phyloP scores from a whole-genome alignment of 257 asterid species.

The Paulownia fortunei region DNA sequence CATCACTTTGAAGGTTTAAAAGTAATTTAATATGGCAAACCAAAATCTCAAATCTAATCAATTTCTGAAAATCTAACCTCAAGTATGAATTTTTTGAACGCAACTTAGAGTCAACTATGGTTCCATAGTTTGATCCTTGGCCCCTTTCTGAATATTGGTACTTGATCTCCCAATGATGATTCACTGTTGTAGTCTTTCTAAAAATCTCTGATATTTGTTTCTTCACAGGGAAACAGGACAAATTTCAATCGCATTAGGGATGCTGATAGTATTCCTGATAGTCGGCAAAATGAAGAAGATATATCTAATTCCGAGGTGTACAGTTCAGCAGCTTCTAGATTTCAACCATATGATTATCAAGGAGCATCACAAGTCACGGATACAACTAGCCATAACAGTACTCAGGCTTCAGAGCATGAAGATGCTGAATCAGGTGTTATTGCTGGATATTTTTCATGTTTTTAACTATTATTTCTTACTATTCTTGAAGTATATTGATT shows the following conservation, averaged over 20 bases:
- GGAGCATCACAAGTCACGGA: slow-evolving; percentile 73
- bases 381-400: slow-evolving; percentile 67
- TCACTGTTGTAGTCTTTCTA: slow-evolving; percentile 18
- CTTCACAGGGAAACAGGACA: slow-evolving; percentile 73
- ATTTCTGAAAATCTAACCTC: slow-evolving; percentile 10
- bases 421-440: slow-evolving; percentile 94
- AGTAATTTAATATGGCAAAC: slow-evolving; percentile 17
- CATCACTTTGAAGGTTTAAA: neutral
- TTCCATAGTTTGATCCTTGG: slow-evolving; percentile 29
- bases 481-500: slow-evolving; percentile 6
- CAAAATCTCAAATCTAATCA: slow-evolving; percentile 13
- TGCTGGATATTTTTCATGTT: slow-evolving; percentile 27
- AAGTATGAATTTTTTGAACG: slow-evolving; percentile 16
- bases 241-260: slow-evolving; percentile 63
- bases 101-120: slow-evolving; percentile 17
- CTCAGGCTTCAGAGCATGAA: slow-evolving; percentile 79
- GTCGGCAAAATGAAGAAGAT: slow-evolving; percentile 53
- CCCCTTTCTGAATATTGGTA: slow-evolving; percentile 8
- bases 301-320: slow-evolving; percentile 54
- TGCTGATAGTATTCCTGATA: slow-evolving; percentile 50
- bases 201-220: slow-evolving; percentile 33
- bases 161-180: slow-evolving; percentile 7
- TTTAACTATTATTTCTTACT: neutral
- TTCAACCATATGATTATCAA: slow-evolving; percentile 63
- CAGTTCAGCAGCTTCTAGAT: slow-evolving; percentile 61